Base-by-base conservation (phyloP, 2,329 filamentous ascomycete genomes). In the Iodosphaeria phyllophila region DNA sequence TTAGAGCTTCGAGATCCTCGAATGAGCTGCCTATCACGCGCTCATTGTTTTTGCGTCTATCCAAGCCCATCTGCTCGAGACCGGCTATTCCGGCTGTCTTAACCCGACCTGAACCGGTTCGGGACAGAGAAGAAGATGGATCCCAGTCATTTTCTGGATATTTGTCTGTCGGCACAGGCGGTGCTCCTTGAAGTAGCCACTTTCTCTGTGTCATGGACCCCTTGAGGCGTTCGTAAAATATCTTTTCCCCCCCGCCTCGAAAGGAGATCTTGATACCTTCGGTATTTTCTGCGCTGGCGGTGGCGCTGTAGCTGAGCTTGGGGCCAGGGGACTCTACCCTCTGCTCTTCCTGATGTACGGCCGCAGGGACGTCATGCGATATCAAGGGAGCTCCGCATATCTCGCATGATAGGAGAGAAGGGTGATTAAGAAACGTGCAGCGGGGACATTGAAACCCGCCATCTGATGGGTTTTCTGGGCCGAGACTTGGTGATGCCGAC, bases 391-490 rank as follows among this genome's bases (percentile, higher is more conserved):
- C 79, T 8, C 80, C 80, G 40, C 89, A 98, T 26, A 98, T 83
- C 49, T 98, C 89, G 41, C 89, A 98, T 5, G 73, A 68, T 8
- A 71, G 52, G 8, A 98, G 53, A 3, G 80, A 92, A 1, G 83
- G 80, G 42, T 95, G 82, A 37, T 98, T 98, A 19, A 75, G 61
- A 41, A 95, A 95, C 1, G 89, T 98, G 44, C 89, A 98, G 32
- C 89, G 63, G 6, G 82, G 79, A 40, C 89, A 98, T 27, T 66
- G 56, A 31, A 72, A 65, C 35, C 41, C 24, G 34, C 36, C 41
- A 16, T 25, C 28, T n/a, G 26, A n/a, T 9, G 5, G 23, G 15
- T 8, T 37, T 9, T 38, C 22, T 18, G 37, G 29, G 8, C 17
- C 34, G 32, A 26, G 37, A 16, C 9, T 20, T 8, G 17, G 3